Evolutionary conservation across 495 filamentous ascomycete species (phyloP).

Genomic region (Tuber brumale): DNA sequence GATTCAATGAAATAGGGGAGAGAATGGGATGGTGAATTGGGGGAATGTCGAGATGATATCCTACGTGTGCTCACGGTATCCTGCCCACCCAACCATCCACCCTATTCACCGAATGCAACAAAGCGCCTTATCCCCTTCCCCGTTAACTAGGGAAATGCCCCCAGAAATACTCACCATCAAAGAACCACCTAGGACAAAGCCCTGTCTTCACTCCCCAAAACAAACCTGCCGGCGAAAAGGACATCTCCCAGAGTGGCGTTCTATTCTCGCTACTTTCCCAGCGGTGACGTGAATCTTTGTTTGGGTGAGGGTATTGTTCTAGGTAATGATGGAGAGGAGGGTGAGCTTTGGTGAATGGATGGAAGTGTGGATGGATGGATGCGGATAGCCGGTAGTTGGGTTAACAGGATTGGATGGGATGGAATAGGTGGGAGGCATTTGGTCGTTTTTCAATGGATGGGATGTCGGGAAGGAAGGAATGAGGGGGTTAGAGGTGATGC

Average conservation of each 20-base stretch:
- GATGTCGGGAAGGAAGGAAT: not conserved
- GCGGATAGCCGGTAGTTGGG: not conserved
- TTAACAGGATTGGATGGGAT: not conserved
- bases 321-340: not conserved
- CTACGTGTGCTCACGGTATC: not conserved
- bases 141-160: not conserved
- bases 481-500: not conserved
- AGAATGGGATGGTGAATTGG: not conserved
- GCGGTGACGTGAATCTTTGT: not conserved
- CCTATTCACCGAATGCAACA: not conserved
- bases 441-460: not conserved
- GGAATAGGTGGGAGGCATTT: not conserved
- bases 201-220: not conserved
- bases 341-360: not conserved
- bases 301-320: not conserved
- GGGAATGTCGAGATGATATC: constrained; percentile 5
- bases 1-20: not conserved
- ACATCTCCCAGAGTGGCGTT: not conserved
- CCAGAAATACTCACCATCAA: not conserved
- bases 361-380: not conserved
- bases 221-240: not conserved
- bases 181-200: not conserved
- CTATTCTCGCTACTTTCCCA: not conserved
- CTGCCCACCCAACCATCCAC: not conserved
- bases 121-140: not conserved